Base-by-base conservation (phyloP, 345 rosid species). In the Toxicodendron radicans region DNA sequence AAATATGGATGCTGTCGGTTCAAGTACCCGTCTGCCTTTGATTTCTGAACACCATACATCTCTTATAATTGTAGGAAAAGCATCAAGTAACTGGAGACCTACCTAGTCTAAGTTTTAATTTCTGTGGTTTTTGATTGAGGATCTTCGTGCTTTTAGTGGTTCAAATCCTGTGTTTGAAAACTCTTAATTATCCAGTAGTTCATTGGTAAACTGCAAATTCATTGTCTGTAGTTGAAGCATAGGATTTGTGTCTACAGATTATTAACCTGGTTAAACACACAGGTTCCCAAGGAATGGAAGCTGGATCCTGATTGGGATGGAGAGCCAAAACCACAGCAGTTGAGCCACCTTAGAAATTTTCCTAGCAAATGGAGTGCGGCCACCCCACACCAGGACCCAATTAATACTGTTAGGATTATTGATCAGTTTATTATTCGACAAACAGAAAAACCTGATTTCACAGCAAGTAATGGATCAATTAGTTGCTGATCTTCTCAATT, bases 201-300 rank as follows among this genome's bases (percentile, higher is more conserved):
- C 43, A 38, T 38, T 38, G 32, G 1, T 58, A 4, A 33, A 61
- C 35, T 33, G 27, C 52, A 43, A 64, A 23, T 21, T 64, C 23
- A 38, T 38, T 58, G 17, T 21, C 2, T 33, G 13, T 62, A 21
- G 11, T 5, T 1, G 38, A 35, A 35, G 38, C 38, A 1, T 32
- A 33, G 65, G 45, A 33, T 16, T 38, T 33, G 51, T 64, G 27
- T 43, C 33, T n/a, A 70, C 38, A 23, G 9, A 11, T 46, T 43
- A 45, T 48, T 49, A 9, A 69, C 56, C 51, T 38, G 13, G 41
- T 60, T 21, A 49, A 33, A 23, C 51, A 4, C 72, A 60, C 88
- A 93, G 98, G 97, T 89, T n/a, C 98, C 98, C 24, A 91, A 93
- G 84, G 93, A 90, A 63, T 93, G 98, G 98, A 86, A 91, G 79